Evolutionary conservation across 1,284 basidiomycete species (phyloP).

Genomic region (Bjerkandera adusta): DNA sequence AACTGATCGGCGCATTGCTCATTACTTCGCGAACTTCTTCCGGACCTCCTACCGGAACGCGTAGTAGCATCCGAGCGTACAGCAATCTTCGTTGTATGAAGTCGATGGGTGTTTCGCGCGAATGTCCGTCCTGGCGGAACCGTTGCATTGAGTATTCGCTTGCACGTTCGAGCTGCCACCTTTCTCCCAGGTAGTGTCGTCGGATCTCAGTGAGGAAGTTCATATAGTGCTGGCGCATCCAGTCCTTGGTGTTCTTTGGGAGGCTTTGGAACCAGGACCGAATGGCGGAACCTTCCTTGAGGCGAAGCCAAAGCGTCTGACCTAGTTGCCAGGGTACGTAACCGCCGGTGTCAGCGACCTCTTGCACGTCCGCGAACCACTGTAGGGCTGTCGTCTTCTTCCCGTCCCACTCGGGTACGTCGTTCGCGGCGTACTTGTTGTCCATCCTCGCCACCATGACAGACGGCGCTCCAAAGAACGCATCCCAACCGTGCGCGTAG

Average conservation of each 20-base stretch:
- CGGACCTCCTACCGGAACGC: background rate
- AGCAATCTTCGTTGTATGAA: background rate
- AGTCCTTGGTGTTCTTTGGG: too few species aligned
- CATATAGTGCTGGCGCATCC: too few species aligned
- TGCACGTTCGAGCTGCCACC: too few species aligned
- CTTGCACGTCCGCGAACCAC: background rate
- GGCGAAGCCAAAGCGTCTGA: background rate
- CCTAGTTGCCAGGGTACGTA: background rate
- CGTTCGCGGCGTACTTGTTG: background rate
- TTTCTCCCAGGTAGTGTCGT: too few species aligned
- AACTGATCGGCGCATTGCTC: background rate
- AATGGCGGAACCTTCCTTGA: background rate
- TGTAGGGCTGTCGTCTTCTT: background rate
- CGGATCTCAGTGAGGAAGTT: too few species aligned
- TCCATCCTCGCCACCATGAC: background rate
- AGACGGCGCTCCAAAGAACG: background rate
- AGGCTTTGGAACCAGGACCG: background rate
- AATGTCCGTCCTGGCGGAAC: too few species aligned
- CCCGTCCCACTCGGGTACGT: background rate
- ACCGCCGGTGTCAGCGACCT: background rate
- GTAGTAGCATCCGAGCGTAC: background rate
- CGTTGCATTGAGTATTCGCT: too few species aligned
- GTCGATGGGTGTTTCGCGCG: background rate
- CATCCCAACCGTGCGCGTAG: background rate
- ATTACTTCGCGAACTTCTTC: constrained; percentile 9